Conservation (phyloP, 257 asterid genomes). For the Mentha longifolia region DNA sequence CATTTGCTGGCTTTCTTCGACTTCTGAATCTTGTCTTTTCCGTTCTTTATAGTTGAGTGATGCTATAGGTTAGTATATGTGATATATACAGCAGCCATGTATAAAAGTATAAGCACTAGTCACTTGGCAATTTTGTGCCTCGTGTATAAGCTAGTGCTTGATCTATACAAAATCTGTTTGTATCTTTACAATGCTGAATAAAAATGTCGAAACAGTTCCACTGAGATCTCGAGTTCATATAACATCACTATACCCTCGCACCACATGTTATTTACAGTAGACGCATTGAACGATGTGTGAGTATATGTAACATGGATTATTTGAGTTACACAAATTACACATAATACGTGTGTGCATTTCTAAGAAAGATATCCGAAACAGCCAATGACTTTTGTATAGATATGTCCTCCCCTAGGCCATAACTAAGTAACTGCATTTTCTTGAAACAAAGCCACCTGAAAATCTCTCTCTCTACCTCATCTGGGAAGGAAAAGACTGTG, state of each 20-base stretch:
- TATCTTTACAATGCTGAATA: conserved; percentile 17
- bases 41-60: neutral
- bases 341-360: neutral
- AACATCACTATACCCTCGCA: neutral
- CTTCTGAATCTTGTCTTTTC: conserved; percentile 3
- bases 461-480: conserved; percentile 30
- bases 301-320: neutral
- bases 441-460: conserved; percentile 6
- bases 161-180: conserved; percentile 14
- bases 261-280: neutral
- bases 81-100: conserved; percentile 20
- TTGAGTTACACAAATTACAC: neutral
- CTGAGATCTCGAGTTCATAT: neutral
- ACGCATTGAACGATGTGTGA: neutral
- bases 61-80: neutral
- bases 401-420: neutral
- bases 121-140: conserved; percentile 7
- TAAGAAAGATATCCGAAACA: neutral
- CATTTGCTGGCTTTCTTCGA: conserved; percentile 29
- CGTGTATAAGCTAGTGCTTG: conserved; percentile 1
- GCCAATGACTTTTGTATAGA: neutral
- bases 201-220: neutral
- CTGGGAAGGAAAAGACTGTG: conserved; percentile 70
- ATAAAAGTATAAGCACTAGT: neutral
- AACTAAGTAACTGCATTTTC: neutral